Evolutionary conservation across 2,329 filamentous ascomycete genomes (phyloP), one percentile per base, ranked within the genome.

Genomic region (Trichoderma sp.): DNA sequence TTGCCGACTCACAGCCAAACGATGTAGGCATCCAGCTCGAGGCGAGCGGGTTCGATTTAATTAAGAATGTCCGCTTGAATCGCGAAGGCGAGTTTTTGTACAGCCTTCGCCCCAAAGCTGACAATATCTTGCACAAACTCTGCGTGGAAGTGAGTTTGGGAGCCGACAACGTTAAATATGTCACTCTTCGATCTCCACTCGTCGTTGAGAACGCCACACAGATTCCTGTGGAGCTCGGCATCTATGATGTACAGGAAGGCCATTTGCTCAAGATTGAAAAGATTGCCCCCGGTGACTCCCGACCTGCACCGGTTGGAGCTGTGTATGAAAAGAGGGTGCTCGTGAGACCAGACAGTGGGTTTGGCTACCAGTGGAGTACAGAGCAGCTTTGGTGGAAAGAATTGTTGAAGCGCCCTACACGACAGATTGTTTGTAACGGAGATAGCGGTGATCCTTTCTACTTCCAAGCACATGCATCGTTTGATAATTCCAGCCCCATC

Each of bases 251-350:
- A 0, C 88, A 92, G 70, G 91, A 97, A 67, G 94, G 94, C 0
- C 90, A 97, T 77, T 83, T 99, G 19, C 86, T 98, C 71, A 98
- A 97, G 82, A 97, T 99, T 70, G 96, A 99, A 80, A 98, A 98
- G 82, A 94, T 99, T 67, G 87, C 93, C 0, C 96, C 95, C 0
- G 95, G 96, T 0, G 94, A 97, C 76, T 90, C 90, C 63, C 87
- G 93, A 19, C 94, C 95, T 9, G 92, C 93, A 12, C 95, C 95
- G 0, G 93, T 99, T 7, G 96, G 95, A 15, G 93, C 94, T 1
- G 93, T 92, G 0, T 98, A 90, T 76, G 87, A 96, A 80, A 96
- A 98, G 80, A 93, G 90, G 1, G 83, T 97, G 8, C 86, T 99
- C 9, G 84, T 99, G 52, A 89, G 95, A 37, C 95, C 95, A 2